Base-by-base conservation (phyloP, 169 alveolate genomes). In the Plasmodium malariae region DNA sequence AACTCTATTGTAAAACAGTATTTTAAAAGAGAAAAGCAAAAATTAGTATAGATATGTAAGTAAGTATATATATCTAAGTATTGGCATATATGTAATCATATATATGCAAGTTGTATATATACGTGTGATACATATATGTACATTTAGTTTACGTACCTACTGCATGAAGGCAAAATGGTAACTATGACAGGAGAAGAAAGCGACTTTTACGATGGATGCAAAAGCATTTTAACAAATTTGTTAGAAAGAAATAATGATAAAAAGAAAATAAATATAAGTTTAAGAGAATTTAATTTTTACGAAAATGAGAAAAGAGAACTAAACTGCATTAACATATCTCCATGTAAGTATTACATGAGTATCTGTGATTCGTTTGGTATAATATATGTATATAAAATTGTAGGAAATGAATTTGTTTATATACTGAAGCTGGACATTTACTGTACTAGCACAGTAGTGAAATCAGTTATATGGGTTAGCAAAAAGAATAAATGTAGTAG, bases 321-420 rank as follows among this genome's bases (percentile, higher is more conserved):
- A 34, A 54, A 28, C 1, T 21, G 40, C 5, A 36, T 68, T 11
- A 72, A 80, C 21, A 1, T 49, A 49, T 80, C 91, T 11, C 91
- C 91, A 36, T 80, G 91, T 19, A 51, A 43, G 12, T 32, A 19
- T n/a, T 80, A 51, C 57, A 49, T 80, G 59, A 51, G 83, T 26
- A 63, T 80, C 48, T 63, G 72, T 19, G 91, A 80, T 69, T 55
- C 78, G 4, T 54, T 67, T 80, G 63, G 91, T 14, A 69, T 26
- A 4, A 68, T 68, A 67, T 80, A 80, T 34, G 34, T 80, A 30
- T 80, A 80, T 55, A 21, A 49, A 59, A 32, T 63, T 28, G 48
- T 34, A 24, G 26, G n/a, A 43, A 80, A 80, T 0, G 49, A 49
- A 1, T 67, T 80, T 67, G 0, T 80, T 14, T 80, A 48, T 59